Conservation (phyloP, 306 rosid species). For the Calophaca sinica region DNA sequence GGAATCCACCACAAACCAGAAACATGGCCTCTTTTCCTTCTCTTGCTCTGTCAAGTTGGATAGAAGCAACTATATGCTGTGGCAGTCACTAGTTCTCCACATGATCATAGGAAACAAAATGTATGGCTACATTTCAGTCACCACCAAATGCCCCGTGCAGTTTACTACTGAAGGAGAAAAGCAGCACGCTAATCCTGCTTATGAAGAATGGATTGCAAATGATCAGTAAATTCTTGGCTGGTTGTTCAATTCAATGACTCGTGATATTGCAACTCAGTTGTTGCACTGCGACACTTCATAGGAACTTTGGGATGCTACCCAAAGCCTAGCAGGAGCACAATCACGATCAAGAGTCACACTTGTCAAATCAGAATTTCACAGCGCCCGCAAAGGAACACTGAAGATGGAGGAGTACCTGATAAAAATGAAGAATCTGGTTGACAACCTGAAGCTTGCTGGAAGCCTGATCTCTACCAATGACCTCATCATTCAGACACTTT, state of each 20-base stretch:
- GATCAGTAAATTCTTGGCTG: background rate
- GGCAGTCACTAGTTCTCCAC: background rate
- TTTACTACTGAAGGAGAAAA: background rate
- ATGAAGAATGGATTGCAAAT: background rate
- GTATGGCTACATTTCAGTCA: background rate
- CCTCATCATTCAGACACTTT: background rate
- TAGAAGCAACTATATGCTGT: background rate
- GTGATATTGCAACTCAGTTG: background rate
- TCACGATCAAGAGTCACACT: background rate
- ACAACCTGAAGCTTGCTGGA: background rate
- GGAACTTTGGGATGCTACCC: background rate
- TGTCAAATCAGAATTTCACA: background rate
- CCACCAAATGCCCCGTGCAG: background rate
- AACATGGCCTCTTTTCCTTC: background rate
- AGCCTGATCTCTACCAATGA: background rate
- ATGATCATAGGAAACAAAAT: background rate
- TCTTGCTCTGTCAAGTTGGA: slow-evolving; percentile 2
- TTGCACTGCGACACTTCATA: background rate
- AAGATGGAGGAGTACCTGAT: background rate
- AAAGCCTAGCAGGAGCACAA: background rate
- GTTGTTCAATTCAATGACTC: background rate
- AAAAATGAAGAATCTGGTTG: background rate
- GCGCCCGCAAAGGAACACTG: background rate
- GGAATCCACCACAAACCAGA: background rate
- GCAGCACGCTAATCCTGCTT: background rate